Evolutionary conservation across 768 basidiomycete genomes (phyloP).

Genomic region (Agaricus blazei): DNA sequence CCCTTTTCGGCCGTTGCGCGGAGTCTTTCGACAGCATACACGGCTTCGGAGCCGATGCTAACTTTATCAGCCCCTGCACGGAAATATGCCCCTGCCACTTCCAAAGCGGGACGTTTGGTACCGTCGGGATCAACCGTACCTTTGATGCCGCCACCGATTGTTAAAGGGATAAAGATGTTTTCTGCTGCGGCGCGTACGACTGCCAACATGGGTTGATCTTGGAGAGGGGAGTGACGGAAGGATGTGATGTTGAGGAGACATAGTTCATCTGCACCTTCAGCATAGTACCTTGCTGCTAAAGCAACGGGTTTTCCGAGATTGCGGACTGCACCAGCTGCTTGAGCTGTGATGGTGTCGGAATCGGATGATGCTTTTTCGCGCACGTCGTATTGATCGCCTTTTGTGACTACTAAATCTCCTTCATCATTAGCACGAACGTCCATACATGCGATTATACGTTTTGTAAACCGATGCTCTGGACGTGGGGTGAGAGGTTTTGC

Average conservation of each 20-base stretch:
- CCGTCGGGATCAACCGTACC: conserved; percentile 95
- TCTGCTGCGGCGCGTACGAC: conserved; percentile 89
- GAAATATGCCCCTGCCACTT: conserved; percentile 95
- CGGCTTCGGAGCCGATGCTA: conserved; percentile 94
- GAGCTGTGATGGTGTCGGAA: conserved; percentile 23
- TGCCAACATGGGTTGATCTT: conserved; percentile 97
- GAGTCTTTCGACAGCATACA: conserved; percentile 86
- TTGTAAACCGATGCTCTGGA: conserved; percentile 69
- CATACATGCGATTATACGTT: conserved; percentile 94
- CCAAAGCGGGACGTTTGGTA: conserved; percentile 77
- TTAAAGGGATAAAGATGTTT: conserved; percentile 92
- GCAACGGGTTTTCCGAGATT: conserved; percentile 98
- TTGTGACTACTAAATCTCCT: conserved; percentile 97
- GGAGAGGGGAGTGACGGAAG: conserved; percentile 93
- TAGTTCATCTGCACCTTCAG: conserved; percentile 89
- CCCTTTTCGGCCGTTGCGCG: conserved; percentile 43
- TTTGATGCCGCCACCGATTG: conserved; percentile 97
- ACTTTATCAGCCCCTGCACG: conserved; percentile 98
- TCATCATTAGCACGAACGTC: conserved; percentile 95
- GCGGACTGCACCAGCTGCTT: conserved; percentile 73
- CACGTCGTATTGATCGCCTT: conserved; percentile 99
- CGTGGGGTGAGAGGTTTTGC: conserved; percentile 35
- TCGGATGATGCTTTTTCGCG: conserved; percentile 58
- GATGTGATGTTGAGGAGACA: conserved; percentile 99
- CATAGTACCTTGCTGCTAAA: conserved; percentile 82